Evolutionary conservation across 306 rosid genomes (phyloP).

Genomic region (Fagus crenata): DNA sequence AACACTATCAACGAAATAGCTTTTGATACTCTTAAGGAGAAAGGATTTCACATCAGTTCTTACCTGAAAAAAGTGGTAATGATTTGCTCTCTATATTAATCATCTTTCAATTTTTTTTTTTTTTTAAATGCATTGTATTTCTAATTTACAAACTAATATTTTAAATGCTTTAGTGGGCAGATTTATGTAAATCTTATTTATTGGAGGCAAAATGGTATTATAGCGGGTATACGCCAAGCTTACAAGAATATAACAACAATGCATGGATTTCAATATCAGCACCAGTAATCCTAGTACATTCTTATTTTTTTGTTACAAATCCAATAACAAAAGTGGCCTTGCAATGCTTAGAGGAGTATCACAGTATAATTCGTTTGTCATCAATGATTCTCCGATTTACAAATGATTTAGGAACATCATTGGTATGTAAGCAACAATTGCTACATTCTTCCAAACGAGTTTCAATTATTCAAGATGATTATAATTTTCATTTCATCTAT

Average conservation of each 20-base stretch:
- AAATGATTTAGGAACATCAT: conserved; percentile 32
- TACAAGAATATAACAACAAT: conserved; percentile 32
- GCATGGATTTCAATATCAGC: conserved; percentile 26
- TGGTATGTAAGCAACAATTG: background rate
- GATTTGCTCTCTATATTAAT: background rate
- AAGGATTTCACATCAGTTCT: background rate
- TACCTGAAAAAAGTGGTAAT: conserved; percentile 10
- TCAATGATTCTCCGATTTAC: conserved; percentile 21
- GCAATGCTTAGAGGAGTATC: background rate
- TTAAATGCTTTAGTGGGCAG: conserved; percentile 30
- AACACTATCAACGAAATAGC: conserved; percentile 14
- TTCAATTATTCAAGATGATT: background rate
- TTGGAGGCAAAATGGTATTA: conserved; percentile 33
- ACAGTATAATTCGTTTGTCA: background rate
- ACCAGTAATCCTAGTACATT: background rate
- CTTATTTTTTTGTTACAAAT: conserved; percentile 15
- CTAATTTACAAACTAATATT: background rate
- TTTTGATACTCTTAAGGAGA: background rate
- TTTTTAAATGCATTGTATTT: too few relatives aligned
- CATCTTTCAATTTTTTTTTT: background rate
- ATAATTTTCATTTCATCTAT: background rate
- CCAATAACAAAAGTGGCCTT: conserved; percentile 6
- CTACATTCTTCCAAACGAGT: background rate
- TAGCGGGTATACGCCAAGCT: conserved; percentile 21
- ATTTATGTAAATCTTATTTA: conserved; percentile 25